Conservation (phyloP, 345 rosid species). For the Carallia brachiata region DNA sequence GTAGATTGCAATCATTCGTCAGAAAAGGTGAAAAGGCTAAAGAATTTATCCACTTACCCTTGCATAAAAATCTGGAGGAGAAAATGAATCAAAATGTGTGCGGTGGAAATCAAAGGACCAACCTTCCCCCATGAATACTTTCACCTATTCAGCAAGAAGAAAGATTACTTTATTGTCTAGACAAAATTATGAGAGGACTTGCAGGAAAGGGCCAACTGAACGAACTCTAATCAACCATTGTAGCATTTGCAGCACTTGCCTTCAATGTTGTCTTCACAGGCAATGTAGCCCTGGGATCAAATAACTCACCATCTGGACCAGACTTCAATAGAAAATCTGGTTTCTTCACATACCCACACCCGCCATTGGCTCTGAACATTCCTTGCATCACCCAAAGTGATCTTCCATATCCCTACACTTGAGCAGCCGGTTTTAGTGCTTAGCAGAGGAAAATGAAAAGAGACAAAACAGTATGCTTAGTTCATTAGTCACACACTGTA, state of each 20-base stretch:
- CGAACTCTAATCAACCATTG: background rate
- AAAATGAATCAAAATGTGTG: conserved; percentile 76
- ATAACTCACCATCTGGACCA: conserved; percentile 38
- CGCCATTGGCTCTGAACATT: conserved; percentile 88
- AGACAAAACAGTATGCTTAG: background rate
- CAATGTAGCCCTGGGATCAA: conserved; percentile 55
- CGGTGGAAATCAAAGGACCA: conserved; percentile 68
- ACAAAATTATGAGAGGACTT: background rate
- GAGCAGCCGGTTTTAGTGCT: conserved; percentile 7
- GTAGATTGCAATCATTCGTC: too few relatives aligned
- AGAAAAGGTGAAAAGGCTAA: too few relatives aligned
- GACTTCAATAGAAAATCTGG: conserved; percentile 62
- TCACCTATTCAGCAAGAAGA: conserved; percentile 47
- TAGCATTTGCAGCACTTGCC: conserved; percentile 37
- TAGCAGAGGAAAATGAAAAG: background rate
- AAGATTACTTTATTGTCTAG: background rate
- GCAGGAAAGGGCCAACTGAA: background rate
- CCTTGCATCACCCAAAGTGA: conserved; percentile 93
- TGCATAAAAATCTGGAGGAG: conserved; percentile 84
- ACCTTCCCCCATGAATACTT: conserved; percentile 88
- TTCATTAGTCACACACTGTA: background rate
- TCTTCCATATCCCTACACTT: conserved; percentile 71
- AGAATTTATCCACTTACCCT: conserved; percentile 43
- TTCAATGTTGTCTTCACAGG: conserved; percentile 60
- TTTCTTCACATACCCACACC: conserved; percentile 86